Conservation (phyloP, 176 grass and related monocot genomes). For the Eleusine coracana region DNA sequence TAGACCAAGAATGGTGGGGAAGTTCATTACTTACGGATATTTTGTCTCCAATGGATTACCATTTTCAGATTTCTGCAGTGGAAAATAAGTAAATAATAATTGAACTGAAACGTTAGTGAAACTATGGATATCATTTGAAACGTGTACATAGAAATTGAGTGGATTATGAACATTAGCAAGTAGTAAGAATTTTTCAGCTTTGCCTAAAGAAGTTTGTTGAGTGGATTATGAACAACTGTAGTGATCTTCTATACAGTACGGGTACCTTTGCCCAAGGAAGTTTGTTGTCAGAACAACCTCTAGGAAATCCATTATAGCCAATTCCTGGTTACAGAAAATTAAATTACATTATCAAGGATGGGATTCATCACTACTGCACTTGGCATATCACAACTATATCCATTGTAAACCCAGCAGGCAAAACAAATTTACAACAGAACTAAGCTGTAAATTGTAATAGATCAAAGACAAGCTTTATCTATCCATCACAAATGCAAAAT, state of each 20-base stretch:
- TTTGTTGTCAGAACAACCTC: constrained; percentile 95
- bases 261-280: constrained; percentile 96
- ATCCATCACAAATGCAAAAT: background rate
- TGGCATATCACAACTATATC: background rate
- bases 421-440: background rate
- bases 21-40: constrained; percentile 76
- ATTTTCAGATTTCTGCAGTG: constrained; percentile 77
- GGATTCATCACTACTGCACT: background rate
- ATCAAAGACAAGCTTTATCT: background rate
- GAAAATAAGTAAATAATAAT: background rate
- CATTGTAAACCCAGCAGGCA: background rate
- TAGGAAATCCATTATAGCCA: constrained; percentile 97
- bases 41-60: constrained; percentile 93
- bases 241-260: background rate
- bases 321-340: constrained; percentile 68
- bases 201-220: background rate
- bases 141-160: background rate
- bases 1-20: background rate
- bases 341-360: background rate
- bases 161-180: background rate
- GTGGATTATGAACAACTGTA: background rate
- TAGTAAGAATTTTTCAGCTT: background rate
- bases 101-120: background rate
- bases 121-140: background rate
- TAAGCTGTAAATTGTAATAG: constrained; percentile 2